phyloP scores from a whole-genome alignment of 768 basidiomycete genomes.

The Tulasnella sp. region DNA sequence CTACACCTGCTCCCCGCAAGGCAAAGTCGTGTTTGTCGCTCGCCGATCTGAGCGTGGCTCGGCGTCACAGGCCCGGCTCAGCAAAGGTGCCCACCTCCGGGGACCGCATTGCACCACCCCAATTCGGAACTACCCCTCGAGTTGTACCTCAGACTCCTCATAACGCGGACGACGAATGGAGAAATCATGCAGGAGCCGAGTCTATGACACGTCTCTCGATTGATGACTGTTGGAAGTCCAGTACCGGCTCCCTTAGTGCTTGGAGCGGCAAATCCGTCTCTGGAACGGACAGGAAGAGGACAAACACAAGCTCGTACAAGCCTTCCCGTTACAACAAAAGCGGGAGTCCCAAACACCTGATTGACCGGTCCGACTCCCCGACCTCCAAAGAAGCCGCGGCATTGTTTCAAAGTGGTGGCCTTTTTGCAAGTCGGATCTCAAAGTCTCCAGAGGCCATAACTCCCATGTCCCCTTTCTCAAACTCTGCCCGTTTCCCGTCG shows the following conservation, averaged over 20 bases:
- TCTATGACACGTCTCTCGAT: slow-evolving; percentile 10
- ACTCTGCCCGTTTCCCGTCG: not conserved
- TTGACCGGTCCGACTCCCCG: not conserved
- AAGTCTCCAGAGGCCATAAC: not conserved
- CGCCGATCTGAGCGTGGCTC: not conserved
- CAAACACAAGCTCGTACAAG: not conserved
- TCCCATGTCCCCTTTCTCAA: not conserved
- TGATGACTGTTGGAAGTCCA: not conserved
- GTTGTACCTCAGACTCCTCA: not conserved
- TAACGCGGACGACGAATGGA: slow-evolving; percentile 3
- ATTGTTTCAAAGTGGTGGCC: not conserved
- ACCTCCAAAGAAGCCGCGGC: not conserved
- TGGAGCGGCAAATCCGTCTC: not conserved
- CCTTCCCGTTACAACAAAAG: not conserved
- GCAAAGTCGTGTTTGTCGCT: not conserved
- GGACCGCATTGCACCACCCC: slow-evolving; percentile 1
- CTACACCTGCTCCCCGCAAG: slow-evolving; percentile 1
- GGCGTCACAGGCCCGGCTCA: not conserved
- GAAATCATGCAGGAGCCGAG: not conserved
- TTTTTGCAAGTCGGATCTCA: not conserved
- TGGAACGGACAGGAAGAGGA: not conserved
- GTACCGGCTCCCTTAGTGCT: not conserved
- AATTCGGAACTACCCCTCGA: not conserved
- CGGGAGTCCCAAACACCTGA: not conserved
- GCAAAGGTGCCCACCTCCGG: not conserved